Evolutionary conservation across 192 early-diverging fungal genomes (phyloP).

Genomic region (Diversispora eburnea): DNA sequence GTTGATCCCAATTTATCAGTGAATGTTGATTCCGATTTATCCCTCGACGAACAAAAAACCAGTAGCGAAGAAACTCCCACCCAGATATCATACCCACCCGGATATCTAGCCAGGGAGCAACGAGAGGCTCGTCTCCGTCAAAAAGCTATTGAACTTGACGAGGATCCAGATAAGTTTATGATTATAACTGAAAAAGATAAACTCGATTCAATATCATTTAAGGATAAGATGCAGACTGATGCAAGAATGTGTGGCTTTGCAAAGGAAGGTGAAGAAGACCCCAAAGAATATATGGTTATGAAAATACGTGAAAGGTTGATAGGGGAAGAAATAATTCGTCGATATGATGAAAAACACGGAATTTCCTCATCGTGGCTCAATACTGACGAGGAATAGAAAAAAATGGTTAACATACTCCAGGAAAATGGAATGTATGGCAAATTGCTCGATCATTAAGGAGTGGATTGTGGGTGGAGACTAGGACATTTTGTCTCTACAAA

Average conservation of each 20-base stretch:
- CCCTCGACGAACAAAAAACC: too few species aligned
- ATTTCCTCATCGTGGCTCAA: neutral
- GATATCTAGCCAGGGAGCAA: too few species aligned
- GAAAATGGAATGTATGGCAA: conserved; percentile 20
- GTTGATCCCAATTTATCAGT: too few species aligned
- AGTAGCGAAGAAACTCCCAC: too few species aligned
- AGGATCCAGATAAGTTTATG: too few species aligned
- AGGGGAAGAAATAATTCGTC: conserved; percentile 10
- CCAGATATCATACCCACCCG: too few species aligned
- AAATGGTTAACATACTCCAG: conserved; percentile 15
- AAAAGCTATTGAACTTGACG: too few species aligned
- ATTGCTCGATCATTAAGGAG: neutral
- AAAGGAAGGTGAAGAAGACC: conserved; percentile 1
- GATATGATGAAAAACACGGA: neutral
- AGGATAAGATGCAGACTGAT: conserved; percentile 8
- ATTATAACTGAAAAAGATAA: too few species aligned
- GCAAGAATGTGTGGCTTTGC: conserved; percentile 4
- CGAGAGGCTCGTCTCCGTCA: too few species aligned
- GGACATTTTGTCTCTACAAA: conserved; percentile 4
- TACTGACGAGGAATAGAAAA: conserved; percentile 14
- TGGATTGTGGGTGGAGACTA: neutral
- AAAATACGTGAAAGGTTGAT: conserved; percentile 5
- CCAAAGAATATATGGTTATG: conserved; percentile 15
- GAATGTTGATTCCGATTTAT: too few species aligned
- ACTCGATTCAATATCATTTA: neutral